phyloP scores from a whole-genome alignment of 2,329 filamentous ascomycete genomes.

The Westerdykella aurantiaca region DNA sequence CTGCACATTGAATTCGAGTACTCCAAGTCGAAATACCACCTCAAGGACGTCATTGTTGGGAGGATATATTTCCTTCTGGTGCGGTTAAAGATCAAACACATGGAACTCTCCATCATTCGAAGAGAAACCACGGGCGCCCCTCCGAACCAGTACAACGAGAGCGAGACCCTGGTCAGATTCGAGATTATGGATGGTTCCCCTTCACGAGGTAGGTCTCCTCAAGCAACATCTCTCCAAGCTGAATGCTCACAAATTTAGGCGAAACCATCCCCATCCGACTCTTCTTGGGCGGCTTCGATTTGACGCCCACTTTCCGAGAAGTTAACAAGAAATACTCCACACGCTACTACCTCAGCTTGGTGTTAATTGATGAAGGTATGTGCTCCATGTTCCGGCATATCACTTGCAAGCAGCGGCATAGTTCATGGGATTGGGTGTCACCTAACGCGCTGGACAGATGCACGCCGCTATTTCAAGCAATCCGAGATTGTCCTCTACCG shows the following conservation, averaged over 20 bases:
- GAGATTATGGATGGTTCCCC: slow-evolving; percentile 99
- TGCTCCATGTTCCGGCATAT: not conserved
- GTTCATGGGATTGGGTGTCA: not conserved
- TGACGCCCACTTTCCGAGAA: slow-evolving; percentile 96
- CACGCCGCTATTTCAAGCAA: slow-evolving; percentile 96
- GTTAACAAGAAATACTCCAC: slow-evolving; percentile 99
- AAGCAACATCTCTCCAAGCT: not conserved
- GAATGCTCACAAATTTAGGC: slow-evolving; percentile 42
- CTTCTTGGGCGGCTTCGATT: slow-evolving; percentile 94
- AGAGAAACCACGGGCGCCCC: slow-evolving; percentile 93
- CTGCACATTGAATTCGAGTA: slow-evolving; percentile 99
- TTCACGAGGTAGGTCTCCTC: slow-evolving; percentile 63
- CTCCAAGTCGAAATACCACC: slow-evolving; percentile 97
- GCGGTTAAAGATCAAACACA: slow-evolving; percentile 98
- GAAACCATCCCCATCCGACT: slow-evolving; percentile 94
- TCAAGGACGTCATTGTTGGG: slow-evolving; percentile 98
- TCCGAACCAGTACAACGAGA: slow-evolving; percentile 99
- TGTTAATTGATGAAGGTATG: slow-evolving; percentile 87
- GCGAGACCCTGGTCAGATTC: slow-evolving; percentile 93
- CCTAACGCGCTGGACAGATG: slow-evolving; percentile 55
- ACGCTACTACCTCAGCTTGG: slow-evolving; percentile 91
- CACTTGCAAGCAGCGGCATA: not conserved
- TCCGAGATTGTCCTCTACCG: slow-evolving; percentile 96
- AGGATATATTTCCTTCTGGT: slow-evolving; percentile 98
- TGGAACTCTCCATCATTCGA: slow-evolving; percentile 97